Base-by-base conservation (phyloP, 2,329 filamentous ascomycete genomes). In the Hypoxylon sp. region DNA sequence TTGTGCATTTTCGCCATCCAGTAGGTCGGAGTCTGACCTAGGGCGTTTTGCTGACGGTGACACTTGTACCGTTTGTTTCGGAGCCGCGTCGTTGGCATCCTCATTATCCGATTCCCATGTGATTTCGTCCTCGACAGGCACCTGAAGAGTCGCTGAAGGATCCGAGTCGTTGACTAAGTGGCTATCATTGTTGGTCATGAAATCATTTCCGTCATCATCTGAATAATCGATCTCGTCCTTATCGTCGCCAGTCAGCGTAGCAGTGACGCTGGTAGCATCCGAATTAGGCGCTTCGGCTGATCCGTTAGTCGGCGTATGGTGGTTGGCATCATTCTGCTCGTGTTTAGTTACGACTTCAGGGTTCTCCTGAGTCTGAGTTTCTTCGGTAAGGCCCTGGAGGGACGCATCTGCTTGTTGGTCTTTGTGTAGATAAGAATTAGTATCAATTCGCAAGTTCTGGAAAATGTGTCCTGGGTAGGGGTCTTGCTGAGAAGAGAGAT, bases 221-320 rank as follows among this genome's bases (percentile, higher is more conserved):
- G 66, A 66, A 42, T 73, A 70, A 49, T 71, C 67, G 34, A 71
- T 71, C 40, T 69, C 66, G 40, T 67, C 66, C 25, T 67, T 60
- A 17, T 69, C 67, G 15, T 68, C 67, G 13, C 64, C 61, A 21
- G 65, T 64, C 4, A 71, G 57, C 31, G 67, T 70, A 11, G 62
- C 67, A 6, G 69, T 70, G 9, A 67, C 69, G 46, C 70, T 71
- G 19, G 67, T 71, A 37, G 63, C 64, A 7, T 69, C 65, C 7
- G 71, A 73, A 13, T 63, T 67, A 46, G 64, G 66, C n/a, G 57
- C 66, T 27, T 68, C 69, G 12, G 51, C 58, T 25, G 63, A 47
- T 25, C 62, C 62, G 34, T 57, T 57, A 11, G 38, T 20, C 25
- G 46, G 40, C 6, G 32, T 35, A n/a, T 56, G 55, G 6, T 44